Percentiles rank a stretch among this genome's conserved stretches.
phyloP scores from a whole-genome alignment of 352 stramenopile species.

The Phytophthora pini region DNA sequence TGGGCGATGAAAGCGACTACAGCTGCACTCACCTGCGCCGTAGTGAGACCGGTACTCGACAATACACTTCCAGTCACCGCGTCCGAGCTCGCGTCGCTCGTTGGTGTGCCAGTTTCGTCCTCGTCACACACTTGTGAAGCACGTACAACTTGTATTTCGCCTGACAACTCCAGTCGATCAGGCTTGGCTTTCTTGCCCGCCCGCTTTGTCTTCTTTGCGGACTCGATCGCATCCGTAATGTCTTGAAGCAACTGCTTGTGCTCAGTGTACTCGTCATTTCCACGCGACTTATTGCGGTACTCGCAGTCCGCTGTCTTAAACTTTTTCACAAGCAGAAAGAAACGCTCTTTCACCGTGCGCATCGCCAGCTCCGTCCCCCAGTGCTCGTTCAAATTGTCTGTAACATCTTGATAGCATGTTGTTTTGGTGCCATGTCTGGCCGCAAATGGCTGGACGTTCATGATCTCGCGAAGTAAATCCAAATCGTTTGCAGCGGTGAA shows the following conservation, averaged over 20 bases:
- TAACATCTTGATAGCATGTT: not conserved
- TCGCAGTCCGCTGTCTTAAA: conserved; percentile 5
- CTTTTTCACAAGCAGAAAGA: conserved; percentile 8
- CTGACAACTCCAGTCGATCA: too few relatives aligned
- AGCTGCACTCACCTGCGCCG: too few relatives aligned
- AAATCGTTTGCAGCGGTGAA: conserved; percentile 5
- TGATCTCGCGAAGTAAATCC: conserved; percentile 1
- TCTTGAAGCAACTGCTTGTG: too few relatives aligned
- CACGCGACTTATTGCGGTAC: conserved; percentile 9
- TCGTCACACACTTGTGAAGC: too few relatives aligned
- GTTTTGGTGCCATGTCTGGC: conserved; percentile 5
- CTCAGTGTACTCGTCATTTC: not conserved
- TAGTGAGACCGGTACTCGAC: too few relatives aligned
- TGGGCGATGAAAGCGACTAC: too few relatives aligned
- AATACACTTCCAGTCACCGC: not conserved
- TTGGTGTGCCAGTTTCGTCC: too few relatives aligned
- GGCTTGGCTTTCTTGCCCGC: too few relatives aligned
- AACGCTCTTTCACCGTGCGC: conserved; percentile 9
- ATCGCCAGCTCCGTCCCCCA: not conserved
- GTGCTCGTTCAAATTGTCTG: conserved; percentile 11
- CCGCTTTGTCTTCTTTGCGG: too few relatives aligned
- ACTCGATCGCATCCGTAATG: too few relatives aligned
- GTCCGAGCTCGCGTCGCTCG: too few relatives aligned
- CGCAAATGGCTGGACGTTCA: conserved; percentile 5
- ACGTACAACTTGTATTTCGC: too few relatives aligned